These are phyloP conservation scores for Globisporangium recalcitrans DNA, from an alignment of 352 stramenopile genomes.

Conservation along the genomic window DNA sequence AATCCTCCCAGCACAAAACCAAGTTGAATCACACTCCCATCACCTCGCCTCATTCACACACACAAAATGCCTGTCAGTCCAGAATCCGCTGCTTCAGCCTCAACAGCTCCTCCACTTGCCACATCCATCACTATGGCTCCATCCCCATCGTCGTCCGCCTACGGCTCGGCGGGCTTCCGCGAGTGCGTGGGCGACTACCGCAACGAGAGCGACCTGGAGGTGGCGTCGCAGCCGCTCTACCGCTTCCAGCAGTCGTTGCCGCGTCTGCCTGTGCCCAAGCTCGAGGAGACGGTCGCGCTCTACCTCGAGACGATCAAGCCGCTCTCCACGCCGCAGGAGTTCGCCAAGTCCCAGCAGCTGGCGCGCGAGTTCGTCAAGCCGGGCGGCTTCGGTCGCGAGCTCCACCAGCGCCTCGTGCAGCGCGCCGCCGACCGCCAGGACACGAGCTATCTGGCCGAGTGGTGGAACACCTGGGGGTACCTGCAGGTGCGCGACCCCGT, in stretches of 20 bases:
- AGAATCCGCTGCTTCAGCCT: background rate
- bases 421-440: conserved; percentile 51
- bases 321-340: conserved; percentile 70
- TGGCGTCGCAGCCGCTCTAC: conserved; percentile 55
- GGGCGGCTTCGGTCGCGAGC: conserved; percentile 54
- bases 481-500: conserved; percentile 75
- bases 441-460: conserved; percentile 69
- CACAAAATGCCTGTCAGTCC: background rate
- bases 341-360: conserved; percentile 60
- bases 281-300: conserved; percentile 86
- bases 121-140: background rate
- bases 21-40: background rate
- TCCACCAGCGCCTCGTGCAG: conserved; percentile 67
- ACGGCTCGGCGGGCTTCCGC: conserved; percentile 86
- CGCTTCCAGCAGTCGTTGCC: conserved; percentile 83
- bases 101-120: background rate
- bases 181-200: conserved; percentile 92
- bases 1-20: background rate
- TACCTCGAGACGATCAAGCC: conserved; percentile 89
- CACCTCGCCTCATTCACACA: background rate
- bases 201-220: conserved; percentile 62
- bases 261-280: conserved; percentile 85
- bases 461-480: conserved; percentile 80
- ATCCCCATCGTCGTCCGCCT: conserved; percentile 10
- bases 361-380: conserved; percentile 62